Conservation (phyloP, 169 alveolate genomes). For the Eimeria praecox region DNA sequence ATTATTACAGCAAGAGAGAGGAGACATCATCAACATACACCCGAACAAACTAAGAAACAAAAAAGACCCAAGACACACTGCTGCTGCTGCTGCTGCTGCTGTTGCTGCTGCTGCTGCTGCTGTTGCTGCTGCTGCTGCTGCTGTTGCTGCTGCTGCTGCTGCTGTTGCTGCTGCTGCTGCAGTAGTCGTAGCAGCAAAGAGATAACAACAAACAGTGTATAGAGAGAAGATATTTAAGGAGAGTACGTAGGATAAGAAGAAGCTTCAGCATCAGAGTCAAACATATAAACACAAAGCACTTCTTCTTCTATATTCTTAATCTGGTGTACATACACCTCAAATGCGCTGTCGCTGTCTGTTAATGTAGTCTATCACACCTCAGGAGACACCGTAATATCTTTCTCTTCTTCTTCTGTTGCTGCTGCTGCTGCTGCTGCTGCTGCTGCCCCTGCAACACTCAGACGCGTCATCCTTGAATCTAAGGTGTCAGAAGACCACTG, state of each 20-base stretch:
- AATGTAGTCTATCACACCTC: too few relatives aligned
- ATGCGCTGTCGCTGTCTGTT: not conserved
- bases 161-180: slow-evolving; percentile 30
- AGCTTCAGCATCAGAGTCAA: not conserved
- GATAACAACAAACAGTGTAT: too few relatives aligned
- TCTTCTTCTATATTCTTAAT: not conserved
- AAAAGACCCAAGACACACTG: not conserved
- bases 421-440: not conserved
- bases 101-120: slow-evolving; percentile 19
- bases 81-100: slow-evolving; percentile 10
- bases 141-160: not conserved
- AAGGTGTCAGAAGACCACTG: not conserved
- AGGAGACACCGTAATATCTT: not conserved
- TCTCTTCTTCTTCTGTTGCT: not conserved
- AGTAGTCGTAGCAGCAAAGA: too few relatives aligned
- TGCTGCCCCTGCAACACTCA: not conserved
- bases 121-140: slow-evolving; percentile 9
- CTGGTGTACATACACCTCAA: slow-evolving; percentile 13
- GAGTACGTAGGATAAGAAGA: not conserved
- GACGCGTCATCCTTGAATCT: not conserved
- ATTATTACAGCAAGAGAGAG: too few relatives aligned
- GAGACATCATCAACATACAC: too few relatives aligned
- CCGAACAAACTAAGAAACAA: not conserved
- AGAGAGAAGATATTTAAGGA: not conserved
- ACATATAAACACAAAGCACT: not conserved